These are phyloP conservation scores for Alternaria metachromatica DNA, from an alignment of 2,329 filamentous ascomycete genomes.

Conservation along the genomic window DNA sequence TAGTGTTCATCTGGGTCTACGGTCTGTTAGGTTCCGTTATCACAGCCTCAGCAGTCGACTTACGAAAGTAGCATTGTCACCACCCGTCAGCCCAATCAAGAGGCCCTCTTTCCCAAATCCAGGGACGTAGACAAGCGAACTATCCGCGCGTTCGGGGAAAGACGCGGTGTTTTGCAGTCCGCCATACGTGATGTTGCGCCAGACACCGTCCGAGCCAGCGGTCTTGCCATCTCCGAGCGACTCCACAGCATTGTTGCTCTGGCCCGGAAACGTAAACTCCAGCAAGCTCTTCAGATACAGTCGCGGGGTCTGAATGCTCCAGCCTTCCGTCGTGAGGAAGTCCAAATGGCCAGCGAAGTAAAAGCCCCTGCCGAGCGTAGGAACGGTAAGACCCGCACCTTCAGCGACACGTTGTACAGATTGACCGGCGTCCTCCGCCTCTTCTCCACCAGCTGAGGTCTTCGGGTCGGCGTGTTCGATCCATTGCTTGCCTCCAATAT, in stretches of 20 bases:
- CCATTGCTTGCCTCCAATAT: slow-evolving; percentile 66
- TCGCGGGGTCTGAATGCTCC: slow-evolving; percentile 68
- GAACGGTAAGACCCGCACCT: slow-evolving; percentile 74
- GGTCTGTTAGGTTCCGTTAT: slow-evolving; percentile 10
- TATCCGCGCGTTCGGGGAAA: slow-evolving; percentile 77
- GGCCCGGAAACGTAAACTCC: slow-evolving; percentile 78
- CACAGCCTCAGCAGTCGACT: slow-evolving; percentile 25
- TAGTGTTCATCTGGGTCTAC: slow-evolving; percentile 70
- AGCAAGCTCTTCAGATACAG: slow-evolving; percentile 77
- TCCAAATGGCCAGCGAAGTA: slow-evolving; percentile 83
- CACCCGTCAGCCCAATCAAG: slow-evolving; percentile 78
- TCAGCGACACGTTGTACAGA: slow-evolving; percentile 74
- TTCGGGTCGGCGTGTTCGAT: slow-evolving; percentile 66
- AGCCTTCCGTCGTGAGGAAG: slow-evolving; percentile 66
- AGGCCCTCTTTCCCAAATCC: slow-evolving; percentile 78
- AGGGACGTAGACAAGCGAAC: slow-evolving; percentile 75
- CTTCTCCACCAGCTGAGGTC: slow-evolving; percentile 70
- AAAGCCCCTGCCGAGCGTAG: slow-evolving; percentile 73
- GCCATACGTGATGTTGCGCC: slow-evolving; percentile 76
- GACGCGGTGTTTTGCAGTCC: slow-evolving; percentile 70
- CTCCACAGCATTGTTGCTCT: slow-evolving; percentile 67
- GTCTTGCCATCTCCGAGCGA: slow-evolving; percentile 60
- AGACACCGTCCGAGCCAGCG: slow-evolving; percentile 68
- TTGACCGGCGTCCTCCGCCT: slow-evolving; percentile 62
- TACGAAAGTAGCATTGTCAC: slow-evolving; percentile 70